These are phyloP conservation scores for Amaranthus cruentus DNA, from an alignment of 148 eudicot species.

Conservation along the genomic window DNA sequence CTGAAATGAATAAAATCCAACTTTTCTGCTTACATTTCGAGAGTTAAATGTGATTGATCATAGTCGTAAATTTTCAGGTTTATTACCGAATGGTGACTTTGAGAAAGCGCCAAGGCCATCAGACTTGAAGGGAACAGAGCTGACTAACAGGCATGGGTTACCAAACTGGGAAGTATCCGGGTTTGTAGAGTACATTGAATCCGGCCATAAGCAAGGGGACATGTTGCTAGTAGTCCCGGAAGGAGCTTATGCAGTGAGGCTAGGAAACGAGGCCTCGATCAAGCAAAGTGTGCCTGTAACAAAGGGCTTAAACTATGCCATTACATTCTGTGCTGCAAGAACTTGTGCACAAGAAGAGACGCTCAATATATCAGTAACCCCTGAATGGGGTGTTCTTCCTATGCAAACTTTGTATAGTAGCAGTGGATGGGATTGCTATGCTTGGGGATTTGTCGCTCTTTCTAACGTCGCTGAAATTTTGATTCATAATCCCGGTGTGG, in stretches of 20 bases:
- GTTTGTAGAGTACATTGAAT: conserved; percentile 82
- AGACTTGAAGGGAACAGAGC: conserved; percentile 62
- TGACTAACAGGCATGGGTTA: conserved; percentile 42
- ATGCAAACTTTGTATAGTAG: conserved; percentile 89
- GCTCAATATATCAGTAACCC: conserved; percentile 72
- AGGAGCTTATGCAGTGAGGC: conserved; percentile 75
- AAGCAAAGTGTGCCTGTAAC: conserved; percentile 54
- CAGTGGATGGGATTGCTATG: conserved; percentile 89
- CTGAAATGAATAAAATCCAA: too few species aligned
- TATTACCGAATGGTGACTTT: conserved; percentile 72
- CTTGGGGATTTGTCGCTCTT: conserved; percentile 68
- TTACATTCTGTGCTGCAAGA: conserved; percentile 83
- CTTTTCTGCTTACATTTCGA: too few species aligned
- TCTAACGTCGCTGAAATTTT: conserved; percentile 43
- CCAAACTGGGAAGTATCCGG: conserved; percentile 70
- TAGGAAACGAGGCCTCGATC: conserved; percentile 87
- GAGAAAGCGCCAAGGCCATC: conserved; percentile 54
- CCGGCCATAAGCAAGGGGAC: conserved; percentile 95
- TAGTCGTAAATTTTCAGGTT: conserved; percentile 35
- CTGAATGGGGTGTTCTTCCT: conserved; percentile 66
- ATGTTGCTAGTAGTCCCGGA: conserved; percentile 86
- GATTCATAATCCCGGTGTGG: conserved; percentile 82
- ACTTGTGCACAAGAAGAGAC: conserved; percentile 87
- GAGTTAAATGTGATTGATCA: too few species aligned
- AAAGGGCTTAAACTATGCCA: conserved; percentile 70